Evolutionary conservation across 768 basidiomycete species (phyloP), one percentile per base, ranked within the genome.

Genomic region (Kwoniella dendrophila): DNA sequence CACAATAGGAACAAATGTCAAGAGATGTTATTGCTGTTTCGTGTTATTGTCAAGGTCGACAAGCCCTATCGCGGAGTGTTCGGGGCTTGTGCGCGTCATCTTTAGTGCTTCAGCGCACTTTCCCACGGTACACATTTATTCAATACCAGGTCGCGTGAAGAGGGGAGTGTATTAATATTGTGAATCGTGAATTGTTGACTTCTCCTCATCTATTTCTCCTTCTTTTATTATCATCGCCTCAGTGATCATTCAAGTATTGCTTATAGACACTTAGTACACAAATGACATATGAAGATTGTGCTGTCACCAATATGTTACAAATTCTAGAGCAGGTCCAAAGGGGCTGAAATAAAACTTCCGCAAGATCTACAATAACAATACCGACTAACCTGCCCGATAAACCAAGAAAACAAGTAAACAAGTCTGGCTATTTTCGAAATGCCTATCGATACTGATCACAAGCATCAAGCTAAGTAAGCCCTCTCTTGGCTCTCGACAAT

Each of bases 361-460:
- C 18, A 8, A 51, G 18, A 30, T 16, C 16, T 10, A 36, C 4
- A 2, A 51, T 51, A 51, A 14, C 26, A 33, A 26, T 51, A 51
- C 49, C 34, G 49, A 51, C 49, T 30, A 32, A 51, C 49, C 49
- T 22, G 49, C 49, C 49, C n/a, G 30, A 30, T 16, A 26, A 20
- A n/a, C n/a, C 10, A 10, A 24, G 24, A 44, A 10, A 1, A 8
- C 43, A 38, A 48, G 7, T 6, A 26, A 6, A 44, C 49, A 51
- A 33, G 49, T 51, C 49, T 30, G 29, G 49, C 34, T 34, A 51
- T 51, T 51, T 33, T 51, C 49, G 32, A 51, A 51, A 51, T 30
- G n/a, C 0, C 7, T 34, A 33, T 22, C 18, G 32, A 33, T 0
- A 51, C n/a, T 32, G 18, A 7, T 33, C 49, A 51, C 49, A 51